Evolutionary conservation across 148 eudicot genomes (phyloP), one percentile per base, ranked within the genome.

Genomic region (Salicornia ramosissima): DNA sequence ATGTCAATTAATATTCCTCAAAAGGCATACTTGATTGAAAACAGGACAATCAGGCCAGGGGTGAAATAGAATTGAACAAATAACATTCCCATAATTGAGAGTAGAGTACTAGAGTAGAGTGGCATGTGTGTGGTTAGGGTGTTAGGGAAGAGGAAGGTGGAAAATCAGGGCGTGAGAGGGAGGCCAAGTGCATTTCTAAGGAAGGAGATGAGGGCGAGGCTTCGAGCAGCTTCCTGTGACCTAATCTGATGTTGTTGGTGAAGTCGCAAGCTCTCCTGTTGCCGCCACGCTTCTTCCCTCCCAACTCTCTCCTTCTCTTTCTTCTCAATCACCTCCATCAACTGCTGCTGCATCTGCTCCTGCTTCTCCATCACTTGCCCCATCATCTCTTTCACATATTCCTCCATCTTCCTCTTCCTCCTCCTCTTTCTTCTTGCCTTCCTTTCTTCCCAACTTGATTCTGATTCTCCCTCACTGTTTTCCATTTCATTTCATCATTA

Each of bases 271-370:
- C 73, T 76, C 77, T 84, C 83, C 47, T 71, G 80, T 29, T 43
- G 72, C 53, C 68, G 83, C 87, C 90, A 86, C 28, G 79, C 81
- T 69, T 84, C 74, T 77, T 86, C 90, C 49, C 87, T 74, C 10
- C 65, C 9, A 28, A 84, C 46, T 42, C 90, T 70, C 31, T 80
- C 86, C 39, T 67, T 62, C 68, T 86, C 86, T 64, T 65, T 82
- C 65, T 49, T 78, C 65, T 84, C 84, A 15, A 84, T 69, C 58
- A 76, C 40, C 16, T 82, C 81, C 47, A 83, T 75, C 55, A 86
- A 65, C 60, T 82, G 87, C 47, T 76, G 78, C 60, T 86, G 83
- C 90, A 84, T 84, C 74, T 76, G 69, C 64, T 86, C 90, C 56
- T 83, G 90, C 80, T 72, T 86, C 33, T 78, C 45, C 25, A 78